phyloP scores from a whole-genome alignment of 768 basidiomycete genomes.

The Termitomyces sp. region DNA sequence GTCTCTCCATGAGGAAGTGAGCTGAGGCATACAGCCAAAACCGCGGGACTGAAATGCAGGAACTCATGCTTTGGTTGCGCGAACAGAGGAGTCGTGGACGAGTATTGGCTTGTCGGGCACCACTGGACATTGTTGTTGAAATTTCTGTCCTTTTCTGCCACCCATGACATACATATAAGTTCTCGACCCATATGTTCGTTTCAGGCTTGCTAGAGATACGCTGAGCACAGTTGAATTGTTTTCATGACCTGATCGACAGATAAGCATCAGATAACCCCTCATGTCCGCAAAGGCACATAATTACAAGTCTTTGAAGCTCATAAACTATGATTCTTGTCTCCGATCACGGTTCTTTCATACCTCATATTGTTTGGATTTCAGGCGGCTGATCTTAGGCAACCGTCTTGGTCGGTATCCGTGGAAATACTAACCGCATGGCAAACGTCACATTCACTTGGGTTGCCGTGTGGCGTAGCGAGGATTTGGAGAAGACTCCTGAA shows the following conservation, averaged over 20 bases:
- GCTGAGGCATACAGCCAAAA: not conserved
- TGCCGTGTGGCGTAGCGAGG: slow-evolving; percentile 13
- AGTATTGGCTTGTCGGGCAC: no score
- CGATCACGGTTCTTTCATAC: not conserved
- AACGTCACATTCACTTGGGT: not conserved
- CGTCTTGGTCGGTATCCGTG: slow-evolving; percentile 4
- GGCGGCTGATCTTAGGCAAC: not conserved
- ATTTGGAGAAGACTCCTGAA: not conserved
- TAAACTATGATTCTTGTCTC: not conserved
- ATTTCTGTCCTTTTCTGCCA: no score
- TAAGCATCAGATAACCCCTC: not conserved
- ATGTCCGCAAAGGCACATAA: not conserved
- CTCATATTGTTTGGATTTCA: not conserved
- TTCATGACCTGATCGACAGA: not conserved
- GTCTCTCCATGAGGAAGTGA: no score
- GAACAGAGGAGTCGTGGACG: no score
- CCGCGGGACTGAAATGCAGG: not conserved
- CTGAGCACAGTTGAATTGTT: no score
- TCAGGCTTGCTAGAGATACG: no score
- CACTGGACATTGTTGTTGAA: no score
- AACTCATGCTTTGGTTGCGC: no score
- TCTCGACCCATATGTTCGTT: no score
- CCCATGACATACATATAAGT: no score
- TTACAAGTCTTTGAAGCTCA: not conserved
- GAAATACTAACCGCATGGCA: not conserved